phyloP scores from a whole-genome alignment of 2,329 filamentous ascomycete genomes.

The Fusarium nisikadoi region DNA sequence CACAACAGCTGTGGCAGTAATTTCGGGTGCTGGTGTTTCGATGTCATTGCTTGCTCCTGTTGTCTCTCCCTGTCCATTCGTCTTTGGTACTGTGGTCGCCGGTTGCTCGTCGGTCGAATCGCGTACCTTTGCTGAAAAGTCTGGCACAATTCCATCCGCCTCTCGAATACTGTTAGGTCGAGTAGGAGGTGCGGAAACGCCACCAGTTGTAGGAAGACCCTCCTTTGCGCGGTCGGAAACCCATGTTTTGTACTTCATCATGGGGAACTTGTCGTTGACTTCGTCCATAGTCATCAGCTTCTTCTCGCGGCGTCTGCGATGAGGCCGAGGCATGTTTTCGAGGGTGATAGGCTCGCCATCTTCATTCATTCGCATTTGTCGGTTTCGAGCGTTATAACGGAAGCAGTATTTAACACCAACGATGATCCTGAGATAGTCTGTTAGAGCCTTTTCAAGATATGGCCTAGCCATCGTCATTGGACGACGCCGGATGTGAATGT shows the following conservation, averaged over 20 bases:
- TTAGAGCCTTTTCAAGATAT: slow-evolving; percentile 24
- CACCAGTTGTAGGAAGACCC: slow-evolving; percentile 84
- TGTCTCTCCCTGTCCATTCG: slow-evolving; percentile 33
- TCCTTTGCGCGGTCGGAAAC: slow-evolving; percentile 83
- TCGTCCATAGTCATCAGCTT: slow-evolving; percentile 99
- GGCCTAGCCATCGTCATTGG: slow-evolving; percentile 70
- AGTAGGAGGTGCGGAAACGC: slow-evolving; percentile 80
- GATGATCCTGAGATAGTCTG: slow-evolving; percentile 80
- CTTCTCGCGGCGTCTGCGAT: slow-evolving; percentile 91
- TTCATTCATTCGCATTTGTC: slow-evolving; percentile 78
- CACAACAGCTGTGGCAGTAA: slow-evolving; percentile 26
- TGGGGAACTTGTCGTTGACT: slow-evolving; percentile 95
- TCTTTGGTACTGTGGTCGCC: slow-evolving; percentile 38
- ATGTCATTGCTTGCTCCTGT: slow-evolving; percentile 14
- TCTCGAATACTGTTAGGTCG: slow-evolving; percentile 78
- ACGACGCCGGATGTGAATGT: slow-evolving; percentile 7
- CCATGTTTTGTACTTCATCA: slow-evolving; percentile 97
- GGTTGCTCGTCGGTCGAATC: slow-evolving; percentile 57
- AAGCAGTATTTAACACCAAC: slow-evolving; percentile 99
- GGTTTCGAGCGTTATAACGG: slow-evolving; percentile 94
- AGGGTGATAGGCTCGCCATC: slow-evolving; percentile 91
- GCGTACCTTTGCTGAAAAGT: slow-evolving; percentile 57
- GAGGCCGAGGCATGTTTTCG: slow-evolving; percentile 83
- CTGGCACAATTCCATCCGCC: slow-evolving; percentile 65
- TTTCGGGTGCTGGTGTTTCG: slow-evolving; percentile 31